Conservation (phyloP, 352 stramenopile genomes). For the Phytophthora cactorum region DNA sequence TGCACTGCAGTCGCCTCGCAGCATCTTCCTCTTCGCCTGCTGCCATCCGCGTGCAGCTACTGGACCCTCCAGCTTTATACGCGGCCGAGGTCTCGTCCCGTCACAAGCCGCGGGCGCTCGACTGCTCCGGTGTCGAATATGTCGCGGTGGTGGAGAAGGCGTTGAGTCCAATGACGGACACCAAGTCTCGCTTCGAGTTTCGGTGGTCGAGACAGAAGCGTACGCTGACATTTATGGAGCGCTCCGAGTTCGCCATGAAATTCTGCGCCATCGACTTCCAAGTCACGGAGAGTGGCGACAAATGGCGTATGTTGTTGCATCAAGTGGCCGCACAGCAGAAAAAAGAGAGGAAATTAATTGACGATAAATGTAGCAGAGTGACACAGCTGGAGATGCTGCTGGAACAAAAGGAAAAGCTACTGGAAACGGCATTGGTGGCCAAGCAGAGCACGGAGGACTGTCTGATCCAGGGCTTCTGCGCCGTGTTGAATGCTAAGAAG, state of each 20-base stretch:
- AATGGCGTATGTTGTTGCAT: conserved; percentile 41
- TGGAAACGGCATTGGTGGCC: conserved; percentile 45
- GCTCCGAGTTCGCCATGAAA: conserved; percentile 56
- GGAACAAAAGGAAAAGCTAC: conserved; percentile 48
- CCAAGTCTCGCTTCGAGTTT: conserved; percentile 38
- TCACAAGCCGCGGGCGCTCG: conserved; percentile 52
- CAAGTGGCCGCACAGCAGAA: conserved; percentile 28
- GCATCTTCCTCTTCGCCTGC: conserved; percentile 1
- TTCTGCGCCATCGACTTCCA: conserved; percentile 48
- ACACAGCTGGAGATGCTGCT: conserved; percentile 42
- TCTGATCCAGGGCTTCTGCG: conserved; percentile 53
- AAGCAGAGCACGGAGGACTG: conserved; percentile 57
- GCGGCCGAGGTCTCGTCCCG: conserved; percentile 31
- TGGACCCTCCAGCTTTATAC: conserved; percentile 41
- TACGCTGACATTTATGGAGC: conserved; percentile 61
- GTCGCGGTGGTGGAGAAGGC: conserved; percentile 37
- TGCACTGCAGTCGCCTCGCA: conserved; percentile 7
- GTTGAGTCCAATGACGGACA: conserved; percentile 2
- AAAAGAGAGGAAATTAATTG: conserved; percentile 12
- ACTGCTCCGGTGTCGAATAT: conserved; percentile 47
- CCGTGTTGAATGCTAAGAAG: conserved; percentile 68
- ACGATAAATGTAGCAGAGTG: conserved; percentile 29
- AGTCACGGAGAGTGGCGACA: conserved; percentile 10
- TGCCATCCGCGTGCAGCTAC: conserved; percentile 39
- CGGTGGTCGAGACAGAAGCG: conserved; percentile 47